Conservation (phyloP, 352 stramenopile genomes). For the Detonula confervacea region DNA sequence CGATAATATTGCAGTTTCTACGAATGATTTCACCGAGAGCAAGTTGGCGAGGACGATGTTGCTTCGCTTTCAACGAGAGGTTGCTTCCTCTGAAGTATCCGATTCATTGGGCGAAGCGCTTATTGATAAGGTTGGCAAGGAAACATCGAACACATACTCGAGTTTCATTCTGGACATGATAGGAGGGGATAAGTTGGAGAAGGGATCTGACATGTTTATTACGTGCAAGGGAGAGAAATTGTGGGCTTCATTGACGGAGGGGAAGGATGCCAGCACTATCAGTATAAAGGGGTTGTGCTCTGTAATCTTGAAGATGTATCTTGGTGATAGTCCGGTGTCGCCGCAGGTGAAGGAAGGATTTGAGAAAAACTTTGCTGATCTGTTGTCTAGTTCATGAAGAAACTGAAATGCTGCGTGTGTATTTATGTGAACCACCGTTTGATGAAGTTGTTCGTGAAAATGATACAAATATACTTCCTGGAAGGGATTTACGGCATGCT, state of each 20-base stretch:
- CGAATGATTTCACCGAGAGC: conserved; percentile 18
- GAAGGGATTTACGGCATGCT: too few relatives aligned
- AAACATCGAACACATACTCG: conserved; percentile 22
- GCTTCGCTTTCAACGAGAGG: conserved; percentile 37
- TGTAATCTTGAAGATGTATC: conserved; percentile 34
- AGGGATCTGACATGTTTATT: conserved; percentile 38
- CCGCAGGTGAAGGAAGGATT: conserved; percentile 45
- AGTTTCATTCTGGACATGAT: conserved; percentile 41
- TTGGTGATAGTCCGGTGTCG: conserved; percentile 37
- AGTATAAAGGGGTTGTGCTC: conserved; percentile 32
- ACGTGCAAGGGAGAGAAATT: conserved; percentile 48
- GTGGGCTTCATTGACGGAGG: conserved; percentile 15
- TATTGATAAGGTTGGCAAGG: conserved; percentile 18
- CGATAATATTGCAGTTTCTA: background rate
- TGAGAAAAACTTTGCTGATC: conserved; percentile 20
- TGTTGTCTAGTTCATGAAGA: conserved; percentile 3
- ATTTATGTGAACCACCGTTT: too few relatives aligned
- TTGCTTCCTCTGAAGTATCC: conserved; percentile 23
- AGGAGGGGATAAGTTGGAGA: conserved; percentile 10
- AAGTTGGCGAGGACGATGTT: conserved; percentile 22
- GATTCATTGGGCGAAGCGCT: conserved; percentile 38
- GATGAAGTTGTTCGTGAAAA: too few relatives aligned
- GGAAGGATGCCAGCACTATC: conserved; percentile 16
- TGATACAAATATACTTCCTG: too few relatives aligned
- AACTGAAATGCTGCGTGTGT: too few relatives aligned